Evolutionary conservation across 2,329 filamentous ascomycete species (phyloP).

Genomic region (Exutisphaerella laricina): DNA sequence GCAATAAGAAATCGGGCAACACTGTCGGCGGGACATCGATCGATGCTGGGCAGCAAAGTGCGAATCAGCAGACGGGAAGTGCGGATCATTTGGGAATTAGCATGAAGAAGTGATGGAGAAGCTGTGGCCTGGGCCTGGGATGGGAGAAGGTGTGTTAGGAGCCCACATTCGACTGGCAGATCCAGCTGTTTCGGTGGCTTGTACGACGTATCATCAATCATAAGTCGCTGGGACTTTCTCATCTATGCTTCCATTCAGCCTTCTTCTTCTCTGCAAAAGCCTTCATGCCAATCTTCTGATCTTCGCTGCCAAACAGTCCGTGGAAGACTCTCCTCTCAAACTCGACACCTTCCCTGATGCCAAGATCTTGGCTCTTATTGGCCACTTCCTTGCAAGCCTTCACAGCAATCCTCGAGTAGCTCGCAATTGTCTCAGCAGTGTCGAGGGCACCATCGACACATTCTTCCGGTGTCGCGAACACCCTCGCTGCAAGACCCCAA

Average conservation of each 20-base stretch:
- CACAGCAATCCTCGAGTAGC: slow-evolving; percentile 79
- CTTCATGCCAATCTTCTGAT: slow-evolving; percentile 92
- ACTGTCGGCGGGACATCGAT: slow-evolving; percentile 25
- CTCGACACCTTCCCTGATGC: slow-evolving; percentile 84
- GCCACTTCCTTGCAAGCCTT: slow-evolving; percentile 96
- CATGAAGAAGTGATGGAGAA: slow-evolving; percentile 20
- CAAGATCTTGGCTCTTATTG: slow-evolving; percentile 93
- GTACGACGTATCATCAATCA: too few relatives aligned
- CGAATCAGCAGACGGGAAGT: slow-evolving; percentile 27
- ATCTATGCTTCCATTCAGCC: slow-evolving; percentile 77
- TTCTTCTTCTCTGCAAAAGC: slow-evolving; percentile 95
- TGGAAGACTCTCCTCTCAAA: slow-evolving; percentile 94
- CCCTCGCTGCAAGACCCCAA: slow-evolving; percentile 83
- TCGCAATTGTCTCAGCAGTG: slow-evolving; percentile 83
- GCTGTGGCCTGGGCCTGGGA: too few relatives aligned
- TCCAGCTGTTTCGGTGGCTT: too few relatives aligned
- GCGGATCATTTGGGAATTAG: slow-evolving; percentile 30
- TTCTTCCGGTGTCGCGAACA: slow-evolving; percentile 73
- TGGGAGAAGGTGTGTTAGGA: neutral
- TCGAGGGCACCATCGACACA: slow-evolving; percentile 74
- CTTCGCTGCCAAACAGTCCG: slow-evolving; percentile 82
- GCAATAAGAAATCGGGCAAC: slow-evolving; percentile 20
- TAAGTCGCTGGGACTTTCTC: too few relatives aligned
- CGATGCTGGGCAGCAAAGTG: slow-evolving; percentile 24
- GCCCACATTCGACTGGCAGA: neutral